Evolutionary conservation across 2,329 filamentous ascomycete species (phyloP).

Genomic region (Fusarium torulosum): DNA sequence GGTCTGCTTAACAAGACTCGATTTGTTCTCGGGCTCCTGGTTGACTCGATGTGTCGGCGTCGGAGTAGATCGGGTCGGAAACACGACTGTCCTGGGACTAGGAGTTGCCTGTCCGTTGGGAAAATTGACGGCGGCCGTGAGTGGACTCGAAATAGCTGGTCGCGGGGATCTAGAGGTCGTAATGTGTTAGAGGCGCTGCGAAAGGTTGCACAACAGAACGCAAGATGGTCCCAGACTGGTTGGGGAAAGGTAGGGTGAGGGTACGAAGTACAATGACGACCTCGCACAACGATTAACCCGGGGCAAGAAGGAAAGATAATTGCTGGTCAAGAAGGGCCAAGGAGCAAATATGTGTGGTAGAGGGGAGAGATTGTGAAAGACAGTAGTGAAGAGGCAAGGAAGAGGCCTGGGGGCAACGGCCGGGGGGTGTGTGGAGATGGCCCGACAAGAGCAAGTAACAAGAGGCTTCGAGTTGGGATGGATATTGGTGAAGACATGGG

Average conservation of each 20-base stretch:
- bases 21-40: slow-evolving; percentile 30
- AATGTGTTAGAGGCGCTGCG: slow-evolving; percentile 31
- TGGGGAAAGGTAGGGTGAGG: slow-evolving; percentile 40
- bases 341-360: slow-evolving; percentile 35
- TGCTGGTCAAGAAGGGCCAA: slow-evolving; percentile 32
- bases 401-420: slow-evolving; percentile 38
- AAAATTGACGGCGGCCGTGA: slow-evolving; percentile 59
- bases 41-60: slow-evolving; percentile 36
- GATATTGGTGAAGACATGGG: slow-evolving; percentile 24
- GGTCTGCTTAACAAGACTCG: slow-evolving; percentile 42
- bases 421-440: slow-evolving; percentile 43
- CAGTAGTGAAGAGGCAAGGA: slow-evolving; percentile 42
- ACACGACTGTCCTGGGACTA: slow-evolving; percentile 51
- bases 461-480: slow-evolving; percentile 39
- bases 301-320: slow-evolving; percentile 32
- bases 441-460: slow-evolving; percentile 21
- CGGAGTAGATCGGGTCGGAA: slow-evolving; percentile 48
- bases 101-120: slow-evolving; percentile 59
- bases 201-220: slow-evolving; percentile 47
- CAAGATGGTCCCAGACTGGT: slow-evolving; percentile 31
- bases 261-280: slow-evolving; percentile 39
- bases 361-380: slow-evolving; percentile 45
- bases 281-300: slow-evolving; percentile 44
- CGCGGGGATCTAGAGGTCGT: slow-evolving; percentile 59
- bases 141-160: slow-evolving; percentile 63